Conservation (phyloP, 2,329 filamentous ascomycete genomes). For the Penicillium hordei region DNA sequence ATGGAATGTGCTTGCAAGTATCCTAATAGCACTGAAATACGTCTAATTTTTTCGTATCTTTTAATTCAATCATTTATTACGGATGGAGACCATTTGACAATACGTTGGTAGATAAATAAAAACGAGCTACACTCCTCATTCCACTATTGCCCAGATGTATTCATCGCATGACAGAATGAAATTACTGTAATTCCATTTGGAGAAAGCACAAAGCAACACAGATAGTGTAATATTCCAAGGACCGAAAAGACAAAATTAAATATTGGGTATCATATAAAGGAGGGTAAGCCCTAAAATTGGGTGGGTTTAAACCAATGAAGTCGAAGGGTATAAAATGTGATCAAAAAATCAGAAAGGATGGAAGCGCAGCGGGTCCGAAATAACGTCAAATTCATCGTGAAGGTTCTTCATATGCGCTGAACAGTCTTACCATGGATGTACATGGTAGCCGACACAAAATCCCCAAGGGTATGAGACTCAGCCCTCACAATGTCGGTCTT, state of each 20-base stretch:
- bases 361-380: background rate
- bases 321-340: background rate
- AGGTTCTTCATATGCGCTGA: background rate
- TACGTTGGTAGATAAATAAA: background rate
- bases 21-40: background rate
- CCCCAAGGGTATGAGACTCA: background rate
- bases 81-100: background rate
- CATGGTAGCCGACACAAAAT: background rate
- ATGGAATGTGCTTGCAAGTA: background rate
- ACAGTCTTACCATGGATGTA: background rate
- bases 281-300: background rate
- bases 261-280: constrained; percentile 6
- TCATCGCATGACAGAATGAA: background rate
- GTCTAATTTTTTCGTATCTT: background rate
- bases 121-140: background rate
- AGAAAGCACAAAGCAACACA: no score
- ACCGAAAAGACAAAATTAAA: background rate
- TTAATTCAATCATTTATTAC: background rate
- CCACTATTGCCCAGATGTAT: background rate
- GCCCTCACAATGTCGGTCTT: no score
- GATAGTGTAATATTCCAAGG: background rate
- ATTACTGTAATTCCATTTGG: rapidly evolving
- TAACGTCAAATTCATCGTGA: background rate
- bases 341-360: background rate
- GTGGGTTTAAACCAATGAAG: background rate